Evolutionary conservation across 1,284 basidiomycete genomes (phyloP).

Genomic region (Leccinum griseonigrum): DNA sequence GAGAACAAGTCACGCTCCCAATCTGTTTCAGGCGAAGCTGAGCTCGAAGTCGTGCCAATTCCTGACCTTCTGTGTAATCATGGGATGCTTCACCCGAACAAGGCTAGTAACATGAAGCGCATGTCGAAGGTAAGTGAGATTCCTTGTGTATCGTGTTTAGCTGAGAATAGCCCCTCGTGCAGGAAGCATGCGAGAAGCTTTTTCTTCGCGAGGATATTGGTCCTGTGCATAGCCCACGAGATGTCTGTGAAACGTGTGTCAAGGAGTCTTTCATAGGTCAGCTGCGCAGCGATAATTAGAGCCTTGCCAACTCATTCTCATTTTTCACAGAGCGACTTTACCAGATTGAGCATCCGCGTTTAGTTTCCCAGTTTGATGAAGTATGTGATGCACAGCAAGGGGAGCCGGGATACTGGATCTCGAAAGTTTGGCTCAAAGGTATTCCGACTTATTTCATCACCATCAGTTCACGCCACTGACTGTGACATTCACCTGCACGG

Average conservation of each 20-base stretch:
- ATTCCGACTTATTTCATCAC: conserved; percentile 10
- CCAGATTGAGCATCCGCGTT: conserved; percentile 57
- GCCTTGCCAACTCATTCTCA: conserved; percentile 5
- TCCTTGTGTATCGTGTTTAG: neutral
- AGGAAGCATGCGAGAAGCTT: conserved; percentile 54
- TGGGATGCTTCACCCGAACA: conserved; percentile 53
- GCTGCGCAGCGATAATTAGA: conserved; percentile 8
- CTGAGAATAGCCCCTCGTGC: neutral
- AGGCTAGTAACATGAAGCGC: conserved; percentile 62
- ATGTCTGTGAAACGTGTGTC: conserved; percentile 66
- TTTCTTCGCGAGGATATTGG: conserved; percentile 42
- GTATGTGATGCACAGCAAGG: conserved; percentile 44
- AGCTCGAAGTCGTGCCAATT: conserved; percentile 18
- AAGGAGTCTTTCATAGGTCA: conserved; percentile 57
- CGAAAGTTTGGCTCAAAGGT: conserved; percentile 78
- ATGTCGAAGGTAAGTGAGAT: conserved; percentile 40
- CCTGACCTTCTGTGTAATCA: conserved; percentile 60
- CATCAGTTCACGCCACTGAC: conserved; percentile 12
- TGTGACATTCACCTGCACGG: conserved; percentile 8
- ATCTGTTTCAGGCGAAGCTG: conserved; percentile 13
- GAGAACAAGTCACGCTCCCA: conserved; percentile 22
- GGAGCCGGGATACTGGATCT: conserved; percentile 65
- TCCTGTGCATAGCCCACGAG: conserved; percentile 44
- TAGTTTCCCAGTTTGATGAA: conserved; percentile 56
- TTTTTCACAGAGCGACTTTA: conserved; percentile 60